phyloP scores from a whole-genome alignment of 371 early-diverging fungal species.

The Apophysomyces sp. region DNA sequence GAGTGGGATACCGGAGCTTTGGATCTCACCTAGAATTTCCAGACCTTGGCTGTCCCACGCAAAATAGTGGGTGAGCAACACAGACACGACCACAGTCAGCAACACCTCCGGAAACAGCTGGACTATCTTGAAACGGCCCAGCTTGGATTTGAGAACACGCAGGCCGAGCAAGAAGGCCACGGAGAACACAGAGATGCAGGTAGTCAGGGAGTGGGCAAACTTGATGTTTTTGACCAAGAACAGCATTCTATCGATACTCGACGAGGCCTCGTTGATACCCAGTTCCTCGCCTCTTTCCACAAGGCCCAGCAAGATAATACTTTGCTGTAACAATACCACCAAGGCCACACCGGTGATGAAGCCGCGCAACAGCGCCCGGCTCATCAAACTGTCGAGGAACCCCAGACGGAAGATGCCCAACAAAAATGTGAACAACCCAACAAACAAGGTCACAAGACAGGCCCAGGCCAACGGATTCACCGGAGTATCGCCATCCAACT shows the following conservation, averaged over 20 bases:
- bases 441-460: constrained; percentile 67
- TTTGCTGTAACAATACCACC: constrained; percentile 82
- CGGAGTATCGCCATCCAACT: constrained; percentile 20
- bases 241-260: constrained; percentile 68
- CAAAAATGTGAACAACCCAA: constrained; percentile 82
- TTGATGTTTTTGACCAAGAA: constrained; percentile 53
- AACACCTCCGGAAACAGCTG: constrained; percentile 89
- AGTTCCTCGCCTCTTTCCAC: constrained; percentile 24
- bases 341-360: constrained; percentile 88
- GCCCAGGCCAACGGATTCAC: constrained; percentile 45
- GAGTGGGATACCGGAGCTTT: constrained; percentile 57
- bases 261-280: constrained; percentile 54
- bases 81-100: constrained; percentile 71
- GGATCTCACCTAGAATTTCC: constrained; percentile 71
- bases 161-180: constrained; percentile 64
- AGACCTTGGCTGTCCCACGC: constrained; percentile 73
- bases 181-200: constrained; percentile 65
- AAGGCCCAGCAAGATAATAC: constrained; percentile 70
- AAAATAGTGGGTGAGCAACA: constrained; percentile 58
- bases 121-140: constrained; percentile 37
- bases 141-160: constrained; percentile 57
- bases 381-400: constrained; percentile 89
- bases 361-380: constrained; percentile 83
- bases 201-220: constrained; percentile 64
- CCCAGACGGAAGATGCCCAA: constrained; percentile 89